Conservation (phyloP, 2,329 filamentous ascomycete genomes). For the Hymenotorrendiella dingleyae region DNA sequence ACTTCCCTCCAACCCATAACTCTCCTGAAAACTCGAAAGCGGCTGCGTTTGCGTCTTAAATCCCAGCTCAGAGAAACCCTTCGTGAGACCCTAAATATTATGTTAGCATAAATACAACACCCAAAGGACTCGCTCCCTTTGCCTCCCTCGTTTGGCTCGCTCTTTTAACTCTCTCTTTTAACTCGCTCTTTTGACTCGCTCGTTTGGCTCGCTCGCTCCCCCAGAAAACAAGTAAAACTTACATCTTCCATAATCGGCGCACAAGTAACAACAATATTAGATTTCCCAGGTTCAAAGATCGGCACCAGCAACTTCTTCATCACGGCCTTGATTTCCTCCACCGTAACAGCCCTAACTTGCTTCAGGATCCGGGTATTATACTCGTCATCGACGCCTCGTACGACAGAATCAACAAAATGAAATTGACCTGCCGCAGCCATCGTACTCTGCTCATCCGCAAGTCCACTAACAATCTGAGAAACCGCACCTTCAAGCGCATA, state of each 20-base stretch:
- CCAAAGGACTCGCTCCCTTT: too few species aligned
- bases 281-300: conserved; percentile 71
- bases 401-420: conserved; percentile 77
- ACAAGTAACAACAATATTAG: conserved; percentile 85
- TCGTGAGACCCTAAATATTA: conserved; percentile 58
- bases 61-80: conserved; percentile 66
- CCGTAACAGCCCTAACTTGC: conserved; percentile 68
- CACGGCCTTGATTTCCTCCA: conserved; percentile 69
- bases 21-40: conserved; percentile 78
- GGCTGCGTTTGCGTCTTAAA: conserved; percentile 73
- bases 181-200: too few species aligned
- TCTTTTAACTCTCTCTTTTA: too few species aligned
- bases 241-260: conserved; percentile 81
- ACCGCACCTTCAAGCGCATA: conserved; percentile 73
- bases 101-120: conserved; percentile 3
- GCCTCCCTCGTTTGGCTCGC: too few species aligned
- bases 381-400: conserved; percentile 68
- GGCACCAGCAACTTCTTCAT: conserved; percentile 72
- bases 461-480: conserved; percentile 76
- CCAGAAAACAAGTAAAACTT: conserved; percentile 34
- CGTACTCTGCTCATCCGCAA: conserved; percentile 84
- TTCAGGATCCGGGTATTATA: conserved; percentile 74
- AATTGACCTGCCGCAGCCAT: conserved; percentile 75
- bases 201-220: too few species aligned
- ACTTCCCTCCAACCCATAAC: conserved; percentile 71